Percentiles rank a stretch among this genome's conserved stretches.
Conservation (phyloP, 2,329 filamentous ascomycete genomes). For the Harringtonia aguacate region DNA sequence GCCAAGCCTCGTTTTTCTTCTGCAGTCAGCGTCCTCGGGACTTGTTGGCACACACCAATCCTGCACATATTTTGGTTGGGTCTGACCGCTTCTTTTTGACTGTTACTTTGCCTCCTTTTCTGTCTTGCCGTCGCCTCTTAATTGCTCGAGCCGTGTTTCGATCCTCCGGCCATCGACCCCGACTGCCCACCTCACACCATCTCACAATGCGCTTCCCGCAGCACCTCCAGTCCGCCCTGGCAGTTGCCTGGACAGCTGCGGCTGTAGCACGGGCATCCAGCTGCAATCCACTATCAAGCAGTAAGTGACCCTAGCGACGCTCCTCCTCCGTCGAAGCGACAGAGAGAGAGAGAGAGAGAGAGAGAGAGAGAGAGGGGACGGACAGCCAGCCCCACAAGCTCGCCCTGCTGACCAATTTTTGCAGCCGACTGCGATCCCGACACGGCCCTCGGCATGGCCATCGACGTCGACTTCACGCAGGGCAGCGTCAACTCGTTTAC, state of each 20-base stretch:
- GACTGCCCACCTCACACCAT: no score
- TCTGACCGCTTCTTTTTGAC: no score
- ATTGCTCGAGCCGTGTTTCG: no score
- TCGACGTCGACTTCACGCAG: constrained; percentile 72
- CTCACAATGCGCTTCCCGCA: no score
- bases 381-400: neutral
- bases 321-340: neutral
- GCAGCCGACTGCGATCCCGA: constrained; percentile 58
- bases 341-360: neutral
- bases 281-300: constrained; percentile 9
- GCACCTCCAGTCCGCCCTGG: no score
- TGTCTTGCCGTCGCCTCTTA: no score
- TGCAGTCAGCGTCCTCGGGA: no score
- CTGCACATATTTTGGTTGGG: no score
- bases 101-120: no score
- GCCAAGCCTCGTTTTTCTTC: no score
- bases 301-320: constrained; percentile 1
- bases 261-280: constrained; percentile 19
- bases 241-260: constrained; percentile 11
- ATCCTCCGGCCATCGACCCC: no score
- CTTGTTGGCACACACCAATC: no score
- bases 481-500: constrained; percentile 72
- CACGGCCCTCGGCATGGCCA: constrained; percentile 72
- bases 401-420: constrained; percentile 6
- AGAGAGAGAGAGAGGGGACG: neutral